Evolutionary conservation across 1,284 basidiomycete species (phyloP), one percentile per base, ranked within the genome.

Genomic region (Stygiomarasmius scandens): DNA sequence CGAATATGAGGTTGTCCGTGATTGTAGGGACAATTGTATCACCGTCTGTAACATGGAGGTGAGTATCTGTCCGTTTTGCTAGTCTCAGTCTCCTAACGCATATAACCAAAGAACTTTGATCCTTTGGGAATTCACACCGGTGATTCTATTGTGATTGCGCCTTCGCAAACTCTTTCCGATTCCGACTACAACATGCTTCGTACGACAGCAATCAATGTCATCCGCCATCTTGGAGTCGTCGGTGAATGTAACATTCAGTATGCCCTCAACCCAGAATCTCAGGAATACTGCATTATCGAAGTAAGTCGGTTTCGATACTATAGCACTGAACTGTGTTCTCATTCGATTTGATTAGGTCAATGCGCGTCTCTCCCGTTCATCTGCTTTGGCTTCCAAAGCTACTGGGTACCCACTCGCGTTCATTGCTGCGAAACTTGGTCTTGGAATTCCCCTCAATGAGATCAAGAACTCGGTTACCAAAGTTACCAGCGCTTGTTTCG

Each of bases 11-110:
- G 96, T 99, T 52, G 96, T 98, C n/a, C 85, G 96, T 59, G 96
- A 99, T 76, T 97, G 95, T 77, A 83, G 93, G 64, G 92, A 98
- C 74, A 97, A 97, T 74, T 98, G 96, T 71, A 98, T 98, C 76
- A 98, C 95, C 1, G 96, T 98, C 62, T 99, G 97, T 77, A 99
- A 99, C 79, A 98, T 99, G 96, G 96, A 98, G 92, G 95, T 93
- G 57, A 60, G 55, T 46, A 87, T 74, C 12, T 4, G n/a, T n/a
- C n/a, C n/a, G n/a, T n/a, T n/a, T n/a, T n/a, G n/a, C n/a, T n/a
- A n/a, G n/a, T n/a, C n/a, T n/a, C n/a, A n/a, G n/a, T n/a, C n/a
- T n/a, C n/a, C n/a, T n/a, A n/a, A n/a, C n/a, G n/a, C n/a, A n/a
- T n/a, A n/a, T n/a, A n/a, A n/a, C n/a, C n/a, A n/a, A n/a, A 97